Percentiles rank a stretch among this genome's conserved stretches.
These are phyloP conservation scores for Ganoderma leucocontextum DNA, from an alignment of 1,284 basidiomycete genomes.

Conservation along the genomic window DNA sequence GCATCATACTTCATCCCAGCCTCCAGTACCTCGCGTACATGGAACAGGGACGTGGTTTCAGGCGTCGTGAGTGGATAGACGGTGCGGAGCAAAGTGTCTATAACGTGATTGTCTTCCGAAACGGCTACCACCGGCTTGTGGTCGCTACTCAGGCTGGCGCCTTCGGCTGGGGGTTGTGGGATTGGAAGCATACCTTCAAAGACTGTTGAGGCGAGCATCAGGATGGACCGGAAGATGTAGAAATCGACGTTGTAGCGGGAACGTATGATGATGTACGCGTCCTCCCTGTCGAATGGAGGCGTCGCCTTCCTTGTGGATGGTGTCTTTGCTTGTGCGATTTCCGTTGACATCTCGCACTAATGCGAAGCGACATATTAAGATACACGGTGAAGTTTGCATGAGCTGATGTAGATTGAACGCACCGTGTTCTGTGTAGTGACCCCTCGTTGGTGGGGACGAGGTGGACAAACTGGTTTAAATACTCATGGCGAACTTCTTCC, in stretches of 20 bases:
- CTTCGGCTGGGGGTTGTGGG: constrained; percentile 17
- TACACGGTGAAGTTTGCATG: background rate
- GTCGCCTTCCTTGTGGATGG: background rate
- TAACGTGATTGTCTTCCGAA: background rate
- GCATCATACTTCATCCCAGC: constrained; percentile 2
- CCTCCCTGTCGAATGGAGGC: constrained; percentile 17
- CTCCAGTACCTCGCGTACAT: background rate
- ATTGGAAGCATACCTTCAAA: constrained; percentile 26
- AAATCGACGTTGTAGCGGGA: constrained; percentile 36
- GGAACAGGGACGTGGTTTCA: background rate
- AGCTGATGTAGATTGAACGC: background rate
- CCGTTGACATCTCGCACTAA: background rate
- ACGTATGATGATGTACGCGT: constrained; percentile 43
- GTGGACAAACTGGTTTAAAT: background rate
- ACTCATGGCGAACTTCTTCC: background rate
- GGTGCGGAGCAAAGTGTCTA: background rate
- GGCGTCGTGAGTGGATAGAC: background rate
- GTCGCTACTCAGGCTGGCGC: background rate
- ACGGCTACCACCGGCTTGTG: background rate
- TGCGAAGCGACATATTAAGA: background rate
- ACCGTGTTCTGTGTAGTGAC: background rate
- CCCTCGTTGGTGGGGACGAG: background rate
- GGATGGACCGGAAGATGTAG: constrained; percentile 28
- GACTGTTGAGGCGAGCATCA: constrained; percentile 32
- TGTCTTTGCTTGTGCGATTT: background rate